Percentiles rank a stretch among this genome's conserved stretches.
phyloP scores from a whole-genome alignment of 495 filamentous ascomycete genomes.

The Penicillium bialowiezense region DNA sequence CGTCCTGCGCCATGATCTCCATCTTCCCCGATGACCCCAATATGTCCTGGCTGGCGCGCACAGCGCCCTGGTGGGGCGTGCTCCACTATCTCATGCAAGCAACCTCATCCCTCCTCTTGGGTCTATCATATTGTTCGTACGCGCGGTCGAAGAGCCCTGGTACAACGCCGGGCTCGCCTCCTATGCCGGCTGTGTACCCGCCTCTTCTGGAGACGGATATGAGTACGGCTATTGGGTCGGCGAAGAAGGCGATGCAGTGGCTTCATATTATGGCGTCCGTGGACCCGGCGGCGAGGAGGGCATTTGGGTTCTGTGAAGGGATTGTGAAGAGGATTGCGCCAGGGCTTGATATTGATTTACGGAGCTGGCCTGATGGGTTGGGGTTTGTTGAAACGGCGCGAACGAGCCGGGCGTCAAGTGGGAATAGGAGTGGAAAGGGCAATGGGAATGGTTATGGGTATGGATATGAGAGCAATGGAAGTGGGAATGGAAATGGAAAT shows the following conservation, averaged over 20 bases:
- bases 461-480: too few species aligned
- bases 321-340: slow-evolving; percentile 29
- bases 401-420: too few species aligned
- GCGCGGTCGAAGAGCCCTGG: slow-evolving; percentile 11
- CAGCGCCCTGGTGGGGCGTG: slow-evolving; percentile 59
- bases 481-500: neutral
- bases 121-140: slow-evolving; percentile 36
- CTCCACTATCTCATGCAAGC: slow-evolving; percentile 65
- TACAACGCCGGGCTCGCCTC: neutral
- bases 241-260: slow-evolving; percentile 51
- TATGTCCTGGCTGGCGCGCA: slow-evolving; percentile 40
- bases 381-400: neutral
- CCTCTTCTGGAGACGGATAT: slow-evolving; percentile 12
- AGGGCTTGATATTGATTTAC: slow-evolving; percentile 27
- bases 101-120: slow-evolving; percentile 53
- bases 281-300: slow-evolving; percentile 45
- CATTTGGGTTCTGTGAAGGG: slow-evolving; percentile 42
- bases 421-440: neutral
- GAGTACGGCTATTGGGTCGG: slow-evolving; percentile 32
- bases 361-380: slow-evolving; percentile 23
- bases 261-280: slow-evolving; percentile 42
- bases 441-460: too few species aligned
- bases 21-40: slow-evolving; percentile 45
- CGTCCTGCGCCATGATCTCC: slow-evolving; percentile 50
- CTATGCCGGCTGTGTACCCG: neutral